Base-by-base conservation (phyloP, 306 rosid species). In the Sesbania bispinosa region DNA sequence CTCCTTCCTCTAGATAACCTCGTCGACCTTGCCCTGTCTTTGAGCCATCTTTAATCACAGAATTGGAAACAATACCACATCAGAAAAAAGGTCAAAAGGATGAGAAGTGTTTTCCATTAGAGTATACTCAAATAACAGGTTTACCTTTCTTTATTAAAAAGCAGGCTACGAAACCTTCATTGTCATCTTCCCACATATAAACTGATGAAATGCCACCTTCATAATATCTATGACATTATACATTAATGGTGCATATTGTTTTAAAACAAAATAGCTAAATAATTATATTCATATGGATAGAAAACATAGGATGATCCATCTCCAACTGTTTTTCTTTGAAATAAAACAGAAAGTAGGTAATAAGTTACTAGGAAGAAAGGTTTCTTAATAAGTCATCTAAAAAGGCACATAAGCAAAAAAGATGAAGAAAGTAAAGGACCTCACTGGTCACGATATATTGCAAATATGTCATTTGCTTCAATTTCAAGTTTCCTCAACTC, bases 131-230 rank as follows among this genome's bases (percentile, higher is more conserved):
- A 38, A 53, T 18, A 74, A 23, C 43, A 69, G 30, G 23, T 72
- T 68, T 59, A 94, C 98, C 98, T 87, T 94, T 94, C 79, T 94
- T 94, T 66, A 94, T 90, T 52, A 94, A 46, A 77, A 94, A 94
- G 88, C 98, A 94, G 77, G 85, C 88, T 19, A 86, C 97, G 16
- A 94, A 89, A 71, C 91, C 88, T 72, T 91, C 98, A 64, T 85
- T 89, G 47, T 83, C 98, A 77, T 90, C 98, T 83, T 90, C 97
- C 97, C 97, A 94, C 97, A 94, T 86, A 73, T 94, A 94, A 78
- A 94, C 98, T 48, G 98, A 94, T 60, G 98, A 94, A 81, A 88
- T 89, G 62, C 98, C 98, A 83, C 98, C 98, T 89, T 94, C 98
- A 72, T 94, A 94, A 78, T 94, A 94, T 84, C 98, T 94, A 71